Evolutionary conservation across 2,329 filamentous ascomycete species (phyloP).

Genomic region (Aurifilum marmelostoma): DNA sequence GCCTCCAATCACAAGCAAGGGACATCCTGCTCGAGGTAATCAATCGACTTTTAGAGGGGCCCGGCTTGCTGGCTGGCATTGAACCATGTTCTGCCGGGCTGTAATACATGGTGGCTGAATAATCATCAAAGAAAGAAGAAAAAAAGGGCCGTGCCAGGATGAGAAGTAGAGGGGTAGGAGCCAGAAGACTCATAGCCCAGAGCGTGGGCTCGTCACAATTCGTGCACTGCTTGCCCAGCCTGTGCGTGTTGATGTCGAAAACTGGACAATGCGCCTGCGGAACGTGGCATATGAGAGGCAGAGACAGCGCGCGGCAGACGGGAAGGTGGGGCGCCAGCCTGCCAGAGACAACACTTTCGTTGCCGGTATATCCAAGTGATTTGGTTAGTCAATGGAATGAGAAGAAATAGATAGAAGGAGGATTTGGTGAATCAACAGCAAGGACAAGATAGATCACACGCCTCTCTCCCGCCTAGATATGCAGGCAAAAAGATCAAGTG

Average conservation of each 20-base stretch:
- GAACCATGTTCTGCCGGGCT: neutral
- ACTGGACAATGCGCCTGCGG: neutral
- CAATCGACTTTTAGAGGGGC: neutral
- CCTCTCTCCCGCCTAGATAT: too few species aligned
- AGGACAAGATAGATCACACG: too few species aligned
- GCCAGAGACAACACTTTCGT: neutral
- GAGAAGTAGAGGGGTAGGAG: too few species aligned
- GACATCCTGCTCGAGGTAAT: neutral
- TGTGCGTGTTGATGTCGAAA: neutral
- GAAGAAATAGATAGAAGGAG: too few species aligned
- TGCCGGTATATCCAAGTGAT: neutral
- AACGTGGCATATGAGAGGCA: constrained; percentile 15
- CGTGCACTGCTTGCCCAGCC: constrained; percentile 4
- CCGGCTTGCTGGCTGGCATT: neutral
- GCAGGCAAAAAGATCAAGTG: too few species aligned
- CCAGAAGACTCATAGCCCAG: too few species aligned
- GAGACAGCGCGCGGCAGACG: constrained; percentile 1
- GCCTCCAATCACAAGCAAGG: neutral
- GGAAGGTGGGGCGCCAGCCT: neutral
- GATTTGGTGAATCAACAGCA: neutral
- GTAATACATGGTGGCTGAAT: neutral
- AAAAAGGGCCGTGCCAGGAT: neutral
- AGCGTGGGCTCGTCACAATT: constrained; percentile 9
- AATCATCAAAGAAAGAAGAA: neutral
- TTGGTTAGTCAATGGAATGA: neutral